Evolutionary conservation across 169 alveolate genomes (phyloP), one percentile per base, ranked within the genome.

Genomic region (Plasmodium relictum): DNA sequence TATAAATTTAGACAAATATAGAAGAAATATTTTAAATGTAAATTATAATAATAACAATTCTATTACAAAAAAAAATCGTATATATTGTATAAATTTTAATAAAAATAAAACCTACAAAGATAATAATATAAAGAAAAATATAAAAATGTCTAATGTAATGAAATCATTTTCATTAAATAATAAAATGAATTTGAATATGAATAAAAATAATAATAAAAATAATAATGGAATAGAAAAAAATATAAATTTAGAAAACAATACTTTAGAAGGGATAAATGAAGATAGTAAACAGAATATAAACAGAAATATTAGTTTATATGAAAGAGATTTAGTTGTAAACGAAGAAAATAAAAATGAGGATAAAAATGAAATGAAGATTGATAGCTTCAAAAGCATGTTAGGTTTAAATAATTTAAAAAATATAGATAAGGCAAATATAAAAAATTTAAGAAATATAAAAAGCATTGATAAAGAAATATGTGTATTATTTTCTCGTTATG

Each of bases 401-500:
- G 0, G 66, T 56, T 6, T 56, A 7, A 14, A 14, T 10, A 56
- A 22, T 16, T 4, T 6, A n/a, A 31, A 24, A 14, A 65, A 65
- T 31, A 39, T n/a, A n/a, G 7, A 41, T 39, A 31, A 65, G 18
- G 44, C 22, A 31, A 65, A 65, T 65, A 16, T 45, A 7, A 45
- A 59, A 12, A 48, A 78, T 65, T 41, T 14, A 9, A 56, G 39
- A 39, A 22, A 83, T 59, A 54, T 83, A n/a, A 69, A 68, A n/a
- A 56, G 24, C 22, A 83, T 83, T 22, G 54, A 83, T 44, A 58
- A 83, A 71, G 91, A 83, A 68, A 68, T 83, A 20, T 83, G 61
- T 61, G 85, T 83, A 9, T 61, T 83, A 26, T 83, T 83, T 54
- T 83, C 91, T 16, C 80, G 91, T 12, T 83, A 68, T 31, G 65